These are phyloP conservation scores for Lepiota brunneoincarnata DNA, from an alignment of 768 basidiomycete genomes.

Conservation along the genomic window DNA sequence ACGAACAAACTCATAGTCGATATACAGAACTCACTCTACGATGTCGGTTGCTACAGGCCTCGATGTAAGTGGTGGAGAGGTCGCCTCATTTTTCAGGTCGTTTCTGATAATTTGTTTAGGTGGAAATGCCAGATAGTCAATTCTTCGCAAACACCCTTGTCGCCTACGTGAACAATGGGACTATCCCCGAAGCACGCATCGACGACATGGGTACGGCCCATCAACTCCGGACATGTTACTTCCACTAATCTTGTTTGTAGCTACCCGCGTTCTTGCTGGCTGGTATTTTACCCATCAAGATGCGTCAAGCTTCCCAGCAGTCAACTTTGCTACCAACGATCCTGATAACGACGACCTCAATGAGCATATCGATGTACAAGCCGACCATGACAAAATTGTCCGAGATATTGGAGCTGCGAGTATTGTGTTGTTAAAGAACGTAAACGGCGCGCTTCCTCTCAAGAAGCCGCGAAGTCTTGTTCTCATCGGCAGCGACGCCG, in stretches of 20 bases:
- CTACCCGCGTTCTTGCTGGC: constrained; percentile 68
- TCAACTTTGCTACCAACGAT: constrained; percentile 73
- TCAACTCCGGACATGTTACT: not conserved
- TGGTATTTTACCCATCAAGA: constrained; percentile 74
- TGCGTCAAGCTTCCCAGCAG: constrained; percentile 51
- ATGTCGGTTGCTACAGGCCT: constrained; percentile 57
- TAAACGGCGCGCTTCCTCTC: constrained; percentile 52
- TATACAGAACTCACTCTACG: constrained; percentile 49
- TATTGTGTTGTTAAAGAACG: constrained; percentile 77
- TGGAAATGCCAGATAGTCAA: constrained; percentile 67
- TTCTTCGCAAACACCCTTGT: constrained; percentile 71
- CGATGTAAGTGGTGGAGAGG: constrained; percentile 44
- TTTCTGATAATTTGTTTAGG: constrained; percentile 39
- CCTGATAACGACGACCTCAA: constrained; percentile 51
- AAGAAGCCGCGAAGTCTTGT: constrained; percentile 56
- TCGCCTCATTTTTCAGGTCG: not conserved
- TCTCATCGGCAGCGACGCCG: constrained; percentile 63
- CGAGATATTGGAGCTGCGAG: constrained; percentile 75
- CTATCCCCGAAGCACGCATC: constrained; percentile 60
- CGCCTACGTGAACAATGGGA: constrained; percentile 65
- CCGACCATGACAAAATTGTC: constrained; percentile 63
- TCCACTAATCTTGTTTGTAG: constrained; percentile 27
- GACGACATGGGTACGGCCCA: constrained; percentile 70
- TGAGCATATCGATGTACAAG: constrained; percentile 65
- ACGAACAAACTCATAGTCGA: not conserved